phyloP scores from a whole-genome alignment of 768 basidiomycete species.

The Harrya chromipes region DNA sequence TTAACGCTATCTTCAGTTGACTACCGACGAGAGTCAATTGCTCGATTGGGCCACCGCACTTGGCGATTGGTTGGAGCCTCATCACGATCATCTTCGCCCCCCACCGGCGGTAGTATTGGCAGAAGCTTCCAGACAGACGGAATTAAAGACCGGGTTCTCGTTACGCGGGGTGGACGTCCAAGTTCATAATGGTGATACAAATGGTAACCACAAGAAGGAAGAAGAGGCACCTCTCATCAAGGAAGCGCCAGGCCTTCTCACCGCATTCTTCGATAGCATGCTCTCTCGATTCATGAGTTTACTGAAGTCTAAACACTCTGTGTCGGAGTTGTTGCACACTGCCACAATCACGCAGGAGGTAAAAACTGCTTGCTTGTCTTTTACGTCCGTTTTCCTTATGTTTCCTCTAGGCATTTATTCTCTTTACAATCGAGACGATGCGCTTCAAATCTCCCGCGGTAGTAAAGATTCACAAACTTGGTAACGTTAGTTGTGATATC shows the following conservation, averaged over 20 bases:
- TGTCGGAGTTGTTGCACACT: conserved; percentile 64
- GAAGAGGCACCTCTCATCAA: conserved; percentile 67
- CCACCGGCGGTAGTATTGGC: conserved; percentile 67
- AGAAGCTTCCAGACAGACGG: conserved; percentile 70
- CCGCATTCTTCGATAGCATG: conserved; percentile 61
- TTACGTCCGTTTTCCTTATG: not conserved
- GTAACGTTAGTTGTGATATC: conserved; percentile 46
- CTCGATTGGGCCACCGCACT: conserved; percentile 59
- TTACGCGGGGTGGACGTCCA: conserved; percentile 58
- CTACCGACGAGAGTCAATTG: conserved; percentile 56
- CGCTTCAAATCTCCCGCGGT: conserved; percentile 72
- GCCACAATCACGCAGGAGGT: conserved; percentile 78
- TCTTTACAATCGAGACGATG: conserved; percentile 64
- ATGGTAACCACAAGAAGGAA: conserved; percentile 58
- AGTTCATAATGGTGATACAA: conserved; percentile 29
- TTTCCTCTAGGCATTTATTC: conserved; percentile 57
- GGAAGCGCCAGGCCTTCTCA: conserved; percentile 54
- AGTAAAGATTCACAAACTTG: conserved; percentile 71
- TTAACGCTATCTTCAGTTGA: conserved; percentile 46
- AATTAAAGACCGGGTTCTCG: conserved; percentile 67
- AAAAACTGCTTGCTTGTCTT: not conserved
- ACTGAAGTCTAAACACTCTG: conserved; percentile 37
- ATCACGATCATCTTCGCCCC: conserved; percentile 72
- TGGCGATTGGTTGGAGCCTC: conserved; percentile 73
- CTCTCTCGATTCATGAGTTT: conserved; percentile 48